Base-by-base conservation (phyloP, 805 yeast species). In the Komagataella ulmi region DNA sequence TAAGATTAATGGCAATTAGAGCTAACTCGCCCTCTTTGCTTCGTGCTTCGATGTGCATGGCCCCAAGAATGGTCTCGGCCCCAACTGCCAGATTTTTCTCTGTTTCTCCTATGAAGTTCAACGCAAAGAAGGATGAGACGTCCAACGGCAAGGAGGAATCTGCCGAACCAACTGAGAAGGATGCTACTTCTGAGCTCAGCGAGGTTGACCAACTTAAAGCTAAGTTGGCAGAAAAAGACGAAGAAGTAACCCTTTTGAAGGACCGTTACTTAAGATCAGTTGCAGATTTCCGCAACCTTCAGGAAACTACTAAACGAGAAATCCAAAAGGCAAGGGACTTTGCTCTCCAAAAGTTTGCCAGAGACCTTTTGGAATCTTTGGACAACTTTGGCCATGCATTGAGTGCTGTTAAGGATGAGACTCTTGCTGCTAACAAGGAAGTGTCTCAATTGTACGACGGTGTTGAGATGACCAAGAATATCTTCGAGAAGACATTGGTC, bases 211-310 rank as follows among this genome's bases (percentile, higher is more conserved):
- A 72, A 52, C 60, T 83, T 55, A 72, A 77, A 61, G 70, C 68
- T 24, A 80, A 84, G 64, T 70, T 80, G 56, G 75, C 68, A 43
- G 72, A 73, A 52, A 87, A 81, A 63, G 83, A 77, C 59, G 81
- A 80, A 62, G 96, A 89, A 56, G 73, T 76, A 56, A 89, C 89
- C 23, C 88, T 85, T 59, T 72, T 85, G 71, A 89, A 88, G 67
- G 95, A 88, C 66, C 81, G 83, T 59, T 83, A 85, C 63, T 75
- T 88, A 53, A 80, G 95, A 59, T 77, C 95, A 21, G 77, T 88
- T 53, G 96, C 97, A 23, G 97, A 89, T 67, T 90, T 88, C 82
- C 81, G 96, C 61, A 88, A 87, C 69, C 74, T 89, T 60, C 97
- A 89, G 73, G 91, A 86, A 64, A 82, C 90, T 50, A 88, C 97